Percentiles rank a stretch among this genome's conserved stretches.
phyloP scores from a whole-genome alignment of 2,329 filamentous ascomycete genomes.

The Didymella pomorum region DNA sequence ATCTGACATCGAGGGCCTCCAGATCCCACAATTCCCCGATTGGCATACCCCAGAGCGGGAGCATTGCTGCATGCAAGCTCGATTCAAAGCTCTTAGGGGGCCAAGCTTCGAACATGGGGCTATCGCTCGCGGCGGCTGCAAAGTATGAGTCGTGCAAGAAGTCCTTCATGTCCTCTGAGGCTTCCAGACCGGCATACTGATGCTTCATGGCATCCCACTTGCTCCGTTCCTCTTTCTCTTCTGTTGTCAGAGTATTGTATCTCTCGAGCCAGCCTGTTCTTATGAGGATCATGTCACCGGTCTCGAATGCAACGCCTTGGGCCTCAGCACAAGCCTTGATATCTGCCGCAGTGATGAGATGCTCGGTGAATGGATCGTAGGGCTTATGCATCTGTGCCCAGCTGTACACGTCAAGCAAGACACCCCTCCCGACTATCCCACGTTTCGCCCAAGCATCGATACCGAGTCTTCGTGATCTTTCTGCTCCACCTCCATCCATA shows the following conservation, averaged over 20 bases:
- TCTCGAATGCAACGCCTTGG: slow-evolving; percentile 30
- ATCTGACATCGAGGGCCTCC: slow-evolving; percentile 40
- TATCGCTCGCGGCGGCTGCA: slow-evolving; percentile 10
- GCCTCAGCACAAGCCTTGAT: slow-evolving; percentile 30
- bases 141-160: slow-evolving; percentile 75
- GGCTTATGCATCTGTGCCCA: slow-evolving; percentile 28
- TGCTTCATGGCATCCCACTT: slow-evolving; percentile 26
- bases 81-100: not conserved
- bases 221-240: slow-evolving; percentile 16
- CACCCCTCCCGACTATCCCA: slow-evolving; percentile 63
- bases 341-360: slow-evolving; percentile 29
- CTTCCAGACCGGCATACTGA: slow-evolving; percentile 70
- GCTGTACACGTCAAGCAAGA: slow-evolving; percentile 57
- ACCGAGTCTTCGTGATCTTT: slow-evolving; percentile 33
- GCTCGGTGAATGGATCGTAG: slow-evolving; percentile 35
- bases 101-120: not conserved
- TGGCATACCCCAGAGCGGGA: slow-evolving; percentile 43
- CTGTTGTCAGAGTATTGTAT: slow-evolving; percentile 24
- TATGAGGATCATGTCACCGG: slow-evolving; percentile 45
- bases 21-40: slow-evolving; percentile 50
- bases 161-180: slow-evolving; percentile 80
- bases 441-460: slow-evolving; percentile 58
- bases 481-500: slow-evolving; percentile 18
- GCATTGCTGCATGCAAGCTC: slow-evolving; percentile 32
- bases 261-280: slow-evolving; percentile 36